Evolutionary conservation across 1,284 basidiomycete genomes (phyloP).

Genomic region (Omphalotus olearius): DNA sequence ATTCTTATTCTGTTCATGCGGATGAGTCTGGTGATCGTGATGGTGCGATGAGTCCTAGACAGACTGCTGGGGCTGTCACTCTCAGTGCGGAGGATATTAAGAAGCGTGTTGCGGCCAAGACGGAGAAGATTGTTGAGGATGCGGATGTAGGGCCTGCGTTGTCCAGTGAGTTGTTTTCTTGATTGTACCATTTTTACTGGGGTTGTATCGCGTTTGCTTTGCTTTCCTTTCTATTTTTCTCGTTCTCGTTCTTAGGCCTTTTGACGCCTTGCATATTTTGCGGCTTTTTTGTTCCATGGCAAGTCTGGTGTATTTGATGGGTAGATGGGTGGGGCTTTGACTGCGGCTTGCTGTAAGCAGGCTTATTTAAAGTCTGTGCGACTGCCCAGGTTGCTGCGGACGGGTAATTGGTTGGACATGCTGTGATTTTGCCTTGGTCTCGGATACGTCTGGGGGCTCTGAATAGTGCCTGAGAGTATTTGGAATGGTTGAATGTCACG

Average conservation of each 20-base stretch:
- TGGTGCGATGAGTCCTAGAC: constrained; percentile 54
- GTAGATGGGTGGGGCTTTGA: too few relatives aligned
- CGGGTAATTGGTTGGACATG: background rate
- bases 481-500: background rate
- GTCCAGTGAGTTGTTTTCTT: constrained; percentile 39
- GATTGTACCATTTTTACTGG: background rate
- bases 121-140: constrained; percentile 2
- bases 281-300: background rate
- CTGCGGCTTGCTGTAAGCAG: too few relatives aligned
- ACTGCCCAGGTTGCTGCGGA: too few relatives aligned
- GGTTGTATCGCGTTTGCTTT: background rate
- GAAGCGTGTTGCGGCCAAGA: constrained; percentile 23
- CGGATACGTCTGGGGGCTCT: too few relatives aligned
- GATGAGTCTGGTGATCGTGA: background rate
- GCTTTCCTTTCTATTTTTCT: background rate
- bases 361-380: too few relatives aligned
- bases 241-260: background rate
- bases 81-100: constrained; percentile 67
- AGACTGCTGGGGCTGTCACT: constrained; percentile 60
- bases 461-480: too few relatives aligned
- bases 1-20: constrained; percentile 3
- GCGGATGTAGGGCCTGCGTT: constrained; percentile 64
- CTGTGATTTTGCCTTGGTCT: background rate
- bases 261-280: background rate
- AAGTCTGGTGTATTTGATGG: background rate